Conservation (phyloP, 768 basidiomycete species). For the Tricholoma matsutake region DNA sequence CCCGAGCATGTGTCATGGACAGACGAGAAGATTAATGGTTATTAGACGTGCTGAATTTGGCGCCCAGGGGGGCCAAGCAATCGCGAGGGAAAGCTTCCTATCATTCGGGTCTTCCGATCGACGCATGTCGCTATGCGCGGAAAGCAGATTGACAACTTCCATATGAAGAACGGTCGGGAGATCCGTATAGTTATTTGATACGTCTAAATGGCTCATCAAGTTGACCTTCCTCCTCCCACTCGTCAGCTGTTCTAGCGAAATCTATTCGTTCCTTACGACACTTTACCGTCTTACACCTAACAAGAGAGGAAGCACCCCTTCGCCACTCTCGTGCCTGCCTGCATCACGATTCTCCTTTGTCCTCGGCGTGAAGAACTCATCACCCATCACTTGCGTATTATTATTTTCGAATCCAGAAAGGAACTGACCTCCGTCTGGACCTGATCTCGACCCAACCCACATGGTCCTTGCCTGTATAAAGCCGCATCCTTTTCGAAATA, state of each 20-base stretch:
- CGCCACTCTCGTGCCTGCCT: too few relatives aligned
- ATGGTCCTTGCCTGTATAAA: constrained; percentile 25
- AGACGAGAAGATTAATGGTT: background rate
- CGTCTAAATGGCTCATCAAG: background rate
- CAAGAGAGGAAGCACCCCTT: background rate
- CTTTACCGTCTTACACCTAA: background rate
- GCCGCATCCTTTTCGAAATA: background rate
- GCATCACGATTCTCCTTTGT: too few relatives aligned
- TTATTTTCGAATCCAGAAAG: constrained; percentile 1
- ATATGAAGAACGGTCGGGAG: constrained; percentile 10
- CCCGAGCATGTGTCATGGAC: background rate
- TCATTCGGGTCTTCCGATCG: background rate
- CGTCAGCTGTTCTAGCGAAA: background rate
- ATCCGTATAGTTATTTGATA: constrained; percentile 12
- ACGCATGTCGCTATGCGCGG: background rate
- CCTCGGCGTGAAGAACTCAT: too few relatives aligned
- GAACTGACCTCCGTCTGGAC: constrained; percentile 9
- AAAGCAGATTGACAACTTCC: constrained; percentile 11
- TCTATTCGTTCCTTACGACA: background rate
- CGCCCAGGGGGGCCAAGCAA: constrained; percentile 9
- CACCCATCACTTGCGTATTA: background rate
- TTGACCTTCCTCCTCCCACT: background rate
- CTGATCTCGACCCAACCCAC: constrained; percentile 19
- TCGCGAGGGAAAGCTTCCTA: background rate
- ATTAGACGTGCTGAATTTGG: background rate